A percentile compares a stretch with the other conserved stretches of the same genome.
Evolutionary conservation across 306 rosid genomes (phyloP).

Genomic region (Vigna radiata): DNA sequence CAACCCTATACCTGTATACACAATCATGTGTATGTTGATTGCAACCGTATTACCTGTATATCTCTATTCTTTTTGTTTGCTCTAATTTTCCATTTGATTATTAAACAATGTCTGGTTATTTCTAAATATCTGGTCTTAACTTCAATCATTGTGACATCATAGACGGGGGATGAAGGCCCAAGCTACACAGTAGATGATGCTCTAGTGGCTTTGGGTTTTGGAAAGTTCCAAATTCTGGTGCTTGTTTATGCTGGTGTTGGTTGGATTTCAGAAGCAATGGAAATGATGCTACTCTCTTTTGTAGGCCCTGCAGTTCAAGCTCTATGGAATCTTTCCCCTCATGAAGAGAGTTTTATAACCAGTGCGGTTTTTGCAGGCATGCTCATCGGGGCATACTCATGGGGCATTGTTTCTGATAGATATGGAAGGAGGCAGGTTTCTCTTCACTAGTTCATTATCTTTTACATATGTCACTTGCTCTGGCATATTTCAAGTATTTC

Average conservation of each 20-base stretch:
- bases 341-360: slow-evolving; percentile 74
- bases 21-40: not conserved
- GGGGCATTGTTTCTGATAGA: slow-evolving; percentile 93
- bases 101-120: not conserved
- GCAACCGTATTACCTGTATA: not conserved
- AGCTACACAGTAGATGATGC: slow-evolving; percentile 86
- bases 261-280: slow-evolving; percentile 99
- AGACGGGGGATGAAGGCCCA: slow-evolving; percentile 53
- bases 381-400: slow-evolving; percentile 88
- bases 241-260: slow-evolving; percentile 93
- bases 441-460: not conserved
- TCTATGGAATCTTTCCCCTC: slow-evolving; percentile 83
- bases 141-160: slow-evolving; percentile 29
- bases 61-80: not conserved
- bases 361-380: slow-evolving; percentile 88
- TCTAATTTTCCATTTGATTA: not conserved
- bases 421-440: slow-evolving; percentile 75
- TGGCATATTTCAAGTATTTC: slow-evolving; percentile 1
- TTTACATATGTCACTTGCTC: slow-evolving; percentile 12
- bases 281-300: slow-evolving; percentile 96
- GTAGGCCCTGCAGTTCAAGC: slow-evolving; percentile 95
- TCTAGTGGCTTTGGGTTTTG: slow-evolving; percentile 80
- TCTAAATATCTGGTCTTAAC: slow-evolving; percentile 16
- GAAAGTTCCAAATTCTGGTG: slow-evolving; percentile 82
- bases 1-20: not conserved